These are phyloP conservation scores for Ogataea corticis DNA, from an alignment of 805 yeast species.

Conservation along the genomic window DNA sequence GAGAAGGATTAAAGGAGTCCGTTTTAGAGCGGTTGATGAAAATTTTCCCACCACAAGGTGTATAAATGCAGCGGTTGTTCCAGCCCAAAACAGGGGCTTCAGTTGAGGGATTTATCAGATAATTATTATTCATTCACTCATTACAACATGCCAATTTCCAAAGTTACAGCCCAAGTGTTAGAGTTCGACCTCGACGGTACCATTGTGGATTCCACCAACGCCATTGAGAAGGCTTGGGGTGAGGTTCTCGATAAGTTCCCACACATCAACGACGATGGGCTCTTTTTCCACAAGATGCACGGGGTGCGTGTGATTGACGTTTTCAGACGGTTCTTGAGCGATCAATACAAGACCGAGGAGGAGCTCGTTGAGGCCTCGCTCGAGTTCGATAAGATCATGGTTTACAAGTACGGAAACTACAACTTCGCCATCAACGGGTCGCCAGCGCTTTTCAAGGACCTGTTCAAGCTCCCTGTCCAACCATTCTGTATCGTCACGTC, in stretches of 20 bases:
- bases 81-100: background rate
- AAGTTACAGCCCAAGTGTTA: conserved; percentile 17
- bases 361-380: conserved; percentile 18
- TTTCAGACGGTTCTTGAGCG: conserved; percentile 67
- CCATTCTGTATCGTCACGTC: conserved; percentile 90
- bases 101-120: no score
- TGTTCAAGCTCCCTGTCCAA: conserved; percentile 44
- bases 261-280: conserved; percentile 38
- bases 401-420: conserved; percentile 67
- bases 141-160: conserved; percentile 5
- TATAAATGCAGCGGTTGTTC: conserved; percentile 1
- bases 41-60: background rate
- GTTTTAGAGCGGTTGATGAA: background rate
- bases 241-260: conserved; percentile 70
- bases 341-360: conserved; percentile 18
- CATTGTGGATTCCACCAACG: conserved; percentile 76
- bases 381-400: conserved; percentile 64
- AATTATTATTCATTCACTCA: background rate
- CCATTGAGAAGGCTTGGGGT: conserved; percentile 82
- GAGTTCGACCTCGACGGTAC: conserved; percentile 90
- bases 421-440: conserved; percentile 81
- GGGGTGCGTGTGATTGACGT: conserved; percentile 85
- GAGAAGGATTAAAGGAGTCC: background rate
- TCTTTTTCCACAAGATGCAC: conserved; percentile 72
- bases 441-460: conserved; percentile 54